These are phyloP conservation scores for Vitis hybrid DNA, from an alignment of 177 flowering plant genomes.

Conservation along the genomic window DNA sequence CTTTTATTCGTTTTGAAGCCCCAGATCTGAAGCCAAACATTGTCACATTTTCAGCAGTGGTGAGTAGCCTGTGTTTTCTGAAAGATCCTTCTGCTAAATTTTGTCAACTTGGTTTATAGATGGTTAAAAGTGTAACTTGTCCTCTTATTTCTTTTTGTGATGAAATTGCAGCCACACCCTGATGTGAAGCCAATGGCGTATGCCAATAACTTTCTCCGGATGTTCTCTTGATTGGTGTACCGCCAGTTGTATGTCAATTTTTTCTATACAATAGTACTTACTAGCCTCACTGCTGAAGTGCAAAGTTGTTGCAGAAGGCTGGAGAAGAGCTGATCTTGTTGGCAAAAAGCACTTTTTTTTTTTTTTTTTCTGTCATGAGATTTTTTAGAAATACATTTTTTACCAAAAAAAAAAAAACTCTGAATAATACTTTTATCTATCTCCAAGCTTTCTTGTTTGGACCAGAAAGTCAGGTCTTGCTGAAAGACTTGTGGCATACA, in stretches of 20 bases:
- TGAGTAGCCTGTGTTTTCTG: slow-evolving; percentile 33
- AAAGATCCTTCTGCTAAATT: not conserved
- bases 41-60: slow-evolving; percentile 89
- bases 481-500: no score
- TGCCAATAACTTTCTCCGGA: slow-evolving; percentile 88
- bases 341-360: not conserved
- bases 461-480: no score
- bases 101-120: not conserved
- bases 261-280: not conserved
- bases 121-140: not conserved
- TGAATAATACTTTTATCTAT: no score
- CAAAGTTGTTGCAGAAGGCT: slow-evolving; percentile 9
- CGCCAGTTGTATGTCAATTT: not conserved
- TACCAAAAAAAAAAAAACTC: not conserved
- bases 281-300: slow-evolving; percentile 7
- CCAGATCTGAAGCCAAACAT: slow-evolving; percentile 93
- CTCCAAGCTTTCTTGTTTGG: no score
- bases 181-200: slow-evolving; percentile 98
- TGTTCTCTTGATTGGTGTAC: slow-evolving; percentile 54
- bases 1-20: slow-evolving; percentile 84
- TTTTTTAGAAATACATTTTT: not conserved
- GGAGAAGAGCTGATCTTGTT: slow-evolving; percentile 6
- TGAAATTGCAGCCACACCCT: slow-evolving; percentile 78
- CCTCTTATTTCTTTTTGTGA: not conserved
- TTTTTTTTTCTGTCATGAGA: not conserved